A percentile compares a stretch with the other conserved stretches of the same genome.
Evolutionary conservation across 2,329 filamentous ascomycete genomes (phyloP).

Genomic region (Exophiala sp.): DNA sequence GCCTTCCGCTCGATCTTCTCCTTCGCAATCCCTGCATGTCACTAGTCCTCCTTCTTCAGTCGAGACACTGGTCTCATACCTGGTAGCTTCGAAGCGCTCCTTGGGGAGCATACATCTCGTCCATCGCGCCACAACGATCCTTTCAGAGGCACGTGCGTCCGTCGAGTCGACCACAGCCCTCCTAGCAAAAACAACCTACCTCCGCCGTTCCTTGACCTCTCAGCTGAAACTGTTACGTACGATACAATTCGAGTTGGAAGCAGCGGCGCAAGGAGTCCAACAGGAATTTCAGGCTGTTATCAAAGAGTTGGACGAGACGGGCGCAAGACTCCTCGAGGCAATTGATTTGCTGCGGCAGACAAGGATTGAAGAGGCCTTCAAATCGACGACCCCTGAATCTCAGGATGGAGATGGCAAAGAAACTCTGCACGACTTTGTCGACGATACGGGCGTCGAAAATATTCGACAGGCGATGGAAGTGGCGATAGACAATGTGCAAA

Average conservation of each 20-base stretch:
- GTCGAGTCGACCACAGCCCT: conserved; percentile 75
- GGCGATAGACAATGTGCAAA: conserved; percentile 56
- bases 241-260: conserved; percentile 41
- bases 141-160: conserved; percentile 65
- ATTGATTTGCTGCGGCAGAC: conserved; percentile 52
- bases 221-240: conserved; percentile 42
- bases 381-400: conserved; percentile 25
- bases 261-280: conserved; percentile 39
- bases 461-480: conserved; percentile 52
- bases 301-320: conserved; percentile 54
- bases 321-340: conserved; percentile 51
- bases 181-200: conserved; percentile 61
- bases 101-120: conserved; percentile 78
- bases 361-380: conserved; percentile 53
- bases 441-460: conserved; percentile 55
- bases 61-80: conserved; percentile 74
- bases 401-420: conserved; percentile 38
- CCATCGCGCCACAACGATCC: conserved; percentile 78
- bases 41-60: conserved; percentile 35
- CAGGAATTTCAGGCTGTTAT: conserved; percentile 46
- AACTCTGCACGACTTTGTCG: conserved; percentile 61
- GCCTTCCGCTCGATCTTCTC: conserved; percentile 19
- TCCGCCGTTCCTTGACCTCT: conserved; percentile 55
- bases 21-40: conserved; percentile 15
- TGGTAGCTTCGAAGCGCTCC: conserved; percentile 80